Evolutionary conservation across 73 alveolate species (phyloP), one percentile per base, ranked within the genome.

Genomic region (Paramecium sexaurelia): DNA sequence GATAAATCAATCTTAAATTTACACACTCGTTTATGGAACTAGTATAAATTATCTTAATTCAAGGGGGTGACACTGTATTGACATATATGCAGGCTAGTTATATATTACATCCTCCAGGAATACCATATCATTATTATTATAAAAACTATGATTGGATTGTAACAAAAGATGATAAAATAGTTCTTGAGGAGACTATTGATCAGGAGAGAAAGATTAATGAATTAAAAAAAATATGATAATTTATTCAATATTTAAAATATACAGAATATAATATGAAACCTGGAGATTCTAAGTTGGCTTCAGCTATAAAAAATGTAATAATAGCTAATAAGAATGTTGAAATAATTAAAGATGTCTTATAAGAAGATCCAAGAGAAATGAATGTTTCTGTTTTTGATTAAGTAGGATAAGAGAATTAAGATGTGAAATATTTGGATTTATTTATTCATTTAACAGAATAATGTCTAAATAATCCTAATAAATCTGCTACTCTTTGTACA

Each of bases 61-160:
- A 22, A 78, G 90, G 90, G n/a, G 90, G 90, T 37, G 90, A 78
- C 32, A 78, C 90, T 24, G 41, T 78, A 8, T 24, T 78, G 71
- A 36, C 68, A 5, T 78, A 37, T 11, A 29, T 78, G 71, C 10
- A 78, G 13, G 55, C 55, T 17, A 45, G 90, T 41, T 78, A 78
- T 78, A 61, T 78, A 5, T 33, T 78, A 17, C 75, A 78, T 78
- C 61, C 75, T 17, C 55, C 90, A 13, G 90, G 40, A 39, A 19
- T 78, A 20, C 90, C 90, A 41, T 61, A 26, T 29, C 83, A 61
- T 61, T 61, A 61, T 61, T 26, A 26, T 61, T 61, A 61, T 61
- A 26, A 61, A 61, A 61, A 61, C 26, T 61, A 61, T 61, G 51
- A 61, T 61, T 61, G 83, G 83, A 32, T 61, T 13, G 47, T 61